Percentiles rank a stretch among this genome's conserved stretches.
Evolutionary conservation across 805 yeast species (phyloP).

Genomic region (Candida peoriensis): DNA sequence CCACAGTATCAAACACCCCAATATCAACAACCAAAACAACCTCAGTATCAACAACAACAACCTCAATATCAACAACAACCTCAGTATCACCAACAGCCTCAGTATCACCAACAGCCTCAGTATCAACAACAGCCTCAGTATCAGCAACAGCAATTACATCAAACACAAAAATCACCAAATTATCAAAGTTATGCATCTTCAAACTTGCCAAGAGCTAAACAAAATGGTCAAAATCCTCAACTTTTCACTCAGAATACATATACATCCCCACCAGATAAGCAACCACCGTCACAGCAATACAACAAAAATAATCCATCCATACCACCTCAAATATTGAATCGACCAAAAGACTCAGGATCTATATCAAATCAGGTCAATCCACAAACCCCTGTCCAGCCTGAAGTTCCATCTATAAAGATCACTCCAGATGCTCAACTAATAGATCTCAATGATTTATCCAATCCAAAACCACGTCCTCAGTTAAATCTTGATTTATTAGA

Average conservation of each 20-base stretch:
- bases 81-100: not conserved
- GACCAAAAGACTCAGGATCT: not conserved
- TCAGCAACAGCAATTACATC: not conserved
- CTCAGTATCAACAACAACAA: not conserved
- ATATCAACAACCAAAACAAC: constrained; percentile 3
- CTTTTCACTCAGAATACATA: not conserved
- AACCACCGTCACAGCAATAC: constrained; percentile 1
- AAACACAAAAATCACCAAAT: not conserved
- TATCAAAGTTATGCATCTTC: no score
- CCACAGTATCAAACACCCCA: constrained; percentile 6
- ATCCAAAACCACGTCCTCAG: constrained; percentile 13
- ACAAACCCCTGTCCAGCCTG: not conserved
- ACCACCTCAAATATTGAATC: not conserved
- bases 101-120: not conserved
- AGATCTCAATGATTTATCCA: constrained; percentile 11
- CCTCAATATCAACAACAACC: constrained; percentile 1
- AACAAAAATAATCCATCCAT: constrained; percentile 1
- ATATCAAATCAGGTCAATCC: no score
- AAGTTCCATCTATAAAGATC: constrained; percentile 6
- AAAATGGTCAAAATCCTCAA: not conserved
- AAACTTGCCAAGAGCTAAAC: no score
- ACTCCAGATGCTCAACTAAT: constrained; percentile 13
- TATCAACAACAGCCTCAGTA: not conserved
- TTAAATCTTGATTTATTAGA: constrained; percentile 18
- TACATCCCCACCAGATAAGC: not conserved